Conservation (phyloP, 1,284 basidiomycete genomes). For the Lentinula novae-zelandiae region DNA sequence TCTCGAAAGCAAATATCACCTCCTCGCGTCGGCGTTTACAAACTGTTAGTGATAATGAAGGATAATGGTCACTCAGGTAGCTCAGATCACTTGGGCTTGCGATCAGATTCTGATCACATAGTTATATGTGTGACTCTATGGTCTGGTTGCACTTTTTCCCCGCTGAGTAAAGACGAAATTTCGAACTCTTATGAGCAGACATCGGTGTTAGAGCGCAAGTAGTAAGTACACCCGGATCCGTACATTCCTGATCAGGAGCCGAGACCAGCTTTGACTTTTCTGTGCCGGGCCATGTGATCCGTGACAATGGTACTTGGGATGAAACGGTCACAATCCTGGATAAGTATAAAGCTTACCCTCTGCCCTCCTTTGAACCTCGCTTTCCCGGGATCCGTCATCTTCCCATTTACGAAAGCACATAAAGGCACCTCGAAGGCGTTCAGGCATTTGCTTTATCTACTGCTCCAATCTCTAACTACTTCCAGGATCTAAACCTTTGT, state of each 20-base stretch:
- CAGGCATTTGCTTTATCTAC: slow-evolving; percentile 8
- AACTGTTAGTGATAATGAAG: too few relatives aligned
- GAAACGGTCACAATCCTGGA: not conserved
- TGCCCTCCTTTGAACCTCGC: not conserved
- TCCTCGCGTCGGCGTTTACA: too few relatives aligned
- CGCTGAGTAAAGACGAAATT: too few relatives aligned
- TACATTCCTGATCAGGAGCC: not conserved
- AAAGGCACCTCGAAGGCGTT: not conserved
- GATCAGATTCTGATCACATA: too few relatives aligned
- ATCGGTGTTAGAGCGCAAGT: too few relatives aligned
- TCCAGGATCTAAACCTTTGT: not conserved
- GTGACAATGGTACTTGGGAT: not conserved
- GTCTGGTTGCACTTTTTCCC: too few relatives aligned
- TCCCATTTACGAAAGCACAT: not conserved
- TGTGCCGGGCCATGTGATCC: not conserved
- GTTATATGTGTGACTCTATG: too few relatives aligned
- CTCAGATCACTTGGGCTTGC: too few relatives aligned
- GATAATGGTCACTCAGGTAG: too few relatives aligned
- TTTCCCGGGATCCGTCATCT: slow-evolving; percentile 6
- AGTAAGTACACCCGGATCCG: not conserved
- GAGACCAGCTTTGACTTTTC: not conserved
- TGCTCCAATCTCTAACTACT: slow-evolving; percentile 3
- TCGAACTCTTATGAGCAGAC: too few relatives aligned
- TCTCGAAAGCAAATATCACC: too few relatives aligned
- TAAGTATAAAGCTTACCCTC: not conserved